Conservation (phyloP, 495 filamentous ascomycete genomes). For the Xylaria bambusicola region DNA sequence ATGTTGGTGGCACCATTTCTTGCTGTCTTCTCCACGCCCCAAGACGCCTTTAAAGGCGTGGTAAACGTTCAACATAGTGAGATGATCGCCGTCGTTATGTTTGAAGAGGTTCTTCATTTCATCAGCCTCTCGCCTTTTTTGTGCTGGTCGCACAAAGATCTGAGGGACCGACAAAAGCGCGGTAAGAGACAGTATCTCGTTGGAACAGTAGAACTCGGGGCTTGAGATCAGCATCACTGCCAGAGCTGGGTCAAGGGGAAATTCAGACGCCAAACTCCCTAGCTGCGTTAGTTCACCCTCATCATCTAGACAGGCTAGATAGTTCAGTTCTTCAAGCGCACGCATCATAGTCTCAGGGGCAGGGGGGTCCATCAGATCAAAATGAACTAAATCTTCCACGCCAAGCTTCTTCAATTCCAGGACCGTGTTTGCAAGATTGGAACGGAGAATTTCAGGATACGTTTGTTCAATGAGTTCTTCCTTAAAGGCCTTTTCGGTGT, state of each 20-base stretch:
- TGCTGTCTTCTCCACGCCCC: conserved; percentile 68
- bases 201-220: conserved; percentile 98
- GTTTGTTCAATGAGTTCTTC: conserved; percentile 97
- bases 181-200: conserved; percentile 94
- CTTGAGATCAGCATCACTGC: conserved; percentile 98
- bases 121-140: conserved; percentile 85
- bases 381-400: conserved; percentile 94
- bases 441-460: conserved; percentile 91
- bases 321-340: conserved; percentile 96
- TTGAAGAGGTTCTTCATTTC: conserved; percentile 96
- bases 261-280: conserved; percentile 88
- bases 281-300: conserved; percentile 87
- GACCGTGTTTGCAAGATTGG: conserved; percentile 91
- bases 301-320: conserved; percentile 93
- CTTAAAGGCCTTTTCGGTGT: conserved; percentile 96
- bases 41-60: conserved; percentile 87
- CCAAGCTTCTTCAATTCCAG: conserved; percentile 97
- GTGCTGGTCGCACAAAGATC: conserved; percentile 86
- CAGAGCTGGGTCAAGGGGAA: conserved; percentile 90
- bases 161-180: conserved; percentile 93
- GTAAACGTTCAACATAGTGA: conserved; percentile 96
- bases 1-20: conserved; percentile 96
- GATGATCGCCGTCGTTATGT: conserved; percentile 89
- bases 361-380: conserved; percentile 98
- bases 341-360: conserved; percentile 99